A percentile compares a stretch with the other conserved stretches of the same genome.
Evolutionary conservation across 306 rosid genomes (phyloP).

Genomic region (Lathyrus aphaca): DNA sequence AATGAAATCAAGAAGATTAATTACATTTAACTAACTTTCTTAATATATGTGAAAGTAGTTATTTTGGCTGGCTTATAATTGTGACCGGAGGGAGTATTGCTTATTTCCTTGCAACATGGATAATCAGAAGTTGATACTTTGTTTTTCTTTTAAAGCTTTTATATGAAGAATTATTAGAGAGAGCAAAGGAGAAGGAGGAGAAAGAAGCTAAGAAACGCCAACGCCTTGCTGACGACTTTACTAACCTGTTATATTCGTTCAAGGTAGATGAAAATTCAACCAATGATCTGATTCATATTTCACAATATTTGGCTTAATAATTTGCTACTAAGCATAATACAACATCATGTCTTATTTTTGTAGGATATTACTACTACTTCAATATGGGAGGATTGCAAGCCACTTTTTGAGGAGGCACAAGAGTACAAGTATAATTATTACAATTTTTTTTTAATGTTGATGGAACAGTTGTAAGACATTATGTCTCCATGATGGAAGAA

Average conservation of each 20-base stretch:
- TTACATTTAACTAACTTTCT: no score
- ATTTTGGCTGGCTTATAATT: no score
- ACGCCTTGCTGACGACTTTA: slow-evolving; percentile 90
- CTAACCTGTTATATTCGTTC: slow-evolving; percentile 65
- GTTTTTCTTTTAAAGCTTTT: slow-evolving; percentile 61
- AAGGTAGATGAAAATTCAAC: slow-evolving; percentile 57
- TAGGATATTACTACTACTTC: slow-evolving; percentile 81
- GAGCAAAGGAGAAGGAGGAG: slow-evolving; percentile 94
- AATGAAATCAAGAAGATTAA: no score
- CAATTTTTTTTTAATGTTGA: slow-evolving; percentile 12
- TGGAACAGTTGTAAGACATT: slow-evolving; percentile 7
- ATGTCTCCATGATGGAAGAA: slow-evolving; percentile 1
- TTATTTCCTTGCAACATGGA: slow-evolving; percentile 24
- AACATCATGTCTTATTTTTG: slow-evolving; percentile 27
- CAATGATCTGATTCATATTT: slow-evolving; percentile 28
- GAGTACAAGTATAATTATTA: slow-evolving; percentile 72
- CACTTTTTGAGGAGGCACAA: slow-evolving; percentile 80
- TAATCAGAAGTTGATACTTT: slow-evolving; percentile 32
- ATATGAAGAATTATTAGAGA: slow-evolving; percentile 82
- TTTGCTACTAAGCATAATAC: slow-evolving; percentile 31
- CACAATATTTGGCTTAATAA: slow-evolving; percentile 15
- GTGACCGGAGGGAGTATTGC: no score
- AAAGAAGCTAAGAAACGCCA: slow-evolving; percentile 98
- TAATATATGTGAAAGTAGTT: no score
- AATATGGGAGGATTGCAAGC: slow-evolving; percentile 88